Evolutionary conservation across 148 eudicot species (phyloP).

Genomic region (Rhododendron simsii): DNA sequence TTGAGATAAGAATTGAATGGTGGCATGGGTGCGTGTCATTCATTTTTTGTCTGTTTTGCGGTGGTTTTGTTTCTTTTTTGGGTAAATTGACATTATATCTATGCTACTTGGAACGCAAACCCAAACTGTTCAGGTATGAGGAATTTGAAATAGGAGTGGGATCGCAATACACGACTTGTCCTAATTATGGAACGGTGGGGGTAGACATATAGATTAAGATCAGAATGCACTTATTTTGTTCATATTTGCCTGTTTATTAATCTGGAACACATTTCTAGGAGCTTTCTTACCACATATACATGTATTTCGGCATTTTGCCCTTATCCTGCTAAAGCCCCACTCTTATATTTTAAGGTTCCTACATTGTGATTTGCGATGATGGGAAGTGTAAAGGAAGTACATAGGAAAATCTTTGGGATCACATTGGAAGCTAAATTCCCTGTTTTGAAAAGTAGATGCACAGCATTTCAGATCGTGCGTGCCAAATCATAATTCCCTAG

Average conservation of each 20-base stretch:
- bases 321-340: not conserved
- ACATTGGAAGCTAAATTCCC: not conserved
- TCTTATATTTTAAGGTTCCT: not conserved
- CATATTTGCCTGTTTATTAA: not conserved
- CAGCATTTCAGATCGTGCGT: not conserved
- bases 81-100: not conserved
- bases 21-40: not conserved
- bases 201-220: not conserved
- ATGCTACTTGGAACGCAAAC: not conserved
- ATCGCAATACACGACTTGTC: not conserved
- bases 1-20: not conserved
- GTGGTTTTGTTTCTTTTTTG: not conserved
- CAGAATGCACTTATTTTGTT: not conserved
- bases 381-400: not conserved
- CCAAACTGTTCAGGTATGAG: not conserved
- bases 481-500: not conserved
- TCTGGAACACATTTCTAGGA: not conserved
- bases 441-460: not conserved
- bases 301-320: not conserved
- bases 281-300: not conserved
- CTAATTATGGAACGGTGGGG: not conserved
- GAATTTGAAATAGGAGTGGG: not conserved
- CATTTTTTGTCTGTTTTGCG: not conserved
- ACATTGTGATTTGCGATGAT: not conserved
- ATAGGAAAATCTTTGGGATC: not conserved